A percentile compares a stretch with the other conserved stretches of the same genome.
Evolutionary conservation across 2,329 filamentous ascomycete genomes (phyloP).

Genomic region (Fusarium tupiense): DNA sequence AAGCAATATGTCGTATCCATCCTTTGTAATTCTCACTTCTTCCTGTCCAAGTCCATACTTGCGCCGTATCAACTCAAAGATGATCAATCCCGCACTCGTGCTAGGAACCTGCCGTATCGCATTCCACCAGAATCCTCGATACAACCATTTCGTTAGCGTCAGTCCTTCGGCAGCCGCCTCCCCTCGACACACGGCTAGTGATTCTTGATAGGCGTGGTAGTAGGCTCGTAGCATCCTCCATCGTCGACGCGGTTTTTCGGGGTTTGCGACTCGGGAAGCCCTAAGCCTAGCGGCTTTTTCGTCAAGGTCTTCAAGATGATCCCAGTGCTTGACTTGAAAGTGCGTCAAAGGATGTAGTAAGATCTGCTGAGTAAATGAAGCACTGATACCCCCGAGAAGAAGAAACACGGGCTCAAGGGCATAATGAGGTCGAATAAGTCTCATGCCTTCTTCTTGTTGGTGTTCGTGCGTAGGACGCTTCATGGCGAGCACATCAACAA

Average conservation of each 20-base stretch:
- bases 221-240: conserved; percentile 71
- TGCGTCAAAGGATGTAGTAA: conserved; percentile 77
- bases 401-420: conserved; percentile 78
- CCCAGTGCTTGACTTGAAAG: conserved; percentile 78
- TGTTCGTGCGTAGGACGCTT: conserved; percentile 52
- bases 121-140: conserved; percentile 76
- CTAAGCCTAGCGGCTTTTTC: conserved; percentile 62
- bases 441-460: conserved; percentile 45
- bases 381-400: conserved; percentile 73
- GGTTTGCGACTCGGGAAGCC: conserved; percentile 45
- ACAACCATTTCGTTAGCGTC: conserved; percentile 71
- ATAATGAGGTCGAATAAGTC: conserved; percentile 77
- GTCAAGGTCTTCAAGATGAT: conserved; percentile 77
- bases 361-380: conserved; percentile 73
- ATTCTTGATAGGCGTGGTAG: conserved; percentile 76
- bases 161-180: conserved; percentile 66
- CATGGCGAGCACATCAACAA: conserved; percentile 59
- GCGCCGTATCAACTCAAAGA: conserved; percentile 78
- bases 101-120: conserved; percentile 80
- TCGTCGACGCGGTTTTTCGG: conserved; percentile 47
- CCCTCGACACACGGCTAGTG: conserved; percentile 67
- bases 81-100: conserved; percentile 79
- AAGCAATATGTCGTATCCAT: conserved; percentile 77
- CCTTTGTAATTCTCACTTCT: conserved; percentile 71
- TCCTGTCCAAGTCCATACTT: conserved; percentile 75